Percentiles rank a stretch among this genome's conserved stretches.
Conservation (phyloP, 2,329 filamentous ascomycete genomes). For the Aureobasidium musti region DNA sequence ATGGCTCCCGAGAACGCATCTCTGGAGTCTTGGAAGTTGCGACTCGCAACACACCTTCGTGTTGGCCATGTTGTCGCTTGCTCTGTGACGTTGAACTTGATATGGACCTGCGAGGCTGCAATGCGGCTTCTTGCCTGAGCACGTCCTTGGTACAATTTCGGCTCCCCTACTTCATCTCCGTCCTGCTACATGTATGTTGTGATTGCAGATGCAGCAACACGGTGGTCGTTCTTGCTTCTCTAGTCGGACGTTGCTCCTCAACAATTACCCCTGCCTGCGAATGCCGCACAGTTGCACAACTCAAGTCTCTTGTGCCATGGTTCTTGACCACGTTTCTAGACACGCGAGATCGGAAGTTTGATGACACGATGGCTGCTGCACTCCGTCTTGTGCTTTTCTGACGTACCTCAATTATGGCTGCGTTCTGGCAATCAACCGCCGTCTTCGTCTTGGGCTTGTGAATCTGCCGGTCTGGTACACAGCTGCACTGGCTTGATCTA, state of each 20-base stretch:
- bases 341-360: background rate
- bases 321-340: background rate
- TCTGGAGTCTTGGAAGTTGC: background rate
- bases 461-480: background rate
- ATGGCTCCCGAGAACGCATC: background rate
- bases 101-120: background rate
- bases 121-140: background rate
- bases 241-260: background rate
- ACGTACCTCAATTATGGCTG: background rate
- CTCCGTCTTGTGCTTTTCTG: background rate
- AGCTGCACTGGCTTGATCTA: background rate
- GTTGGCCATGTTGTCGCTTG: background rate
- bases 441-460: background rate
- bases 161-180: conserved; percentile 17
- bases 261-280: background rate
- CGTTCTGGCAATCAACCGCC: background rate
- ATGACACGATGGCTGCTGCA: background rate
- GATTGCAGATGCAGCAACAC: background rate
- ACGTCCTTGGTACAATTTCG: background rate
- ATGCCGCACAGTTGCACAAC: background rate
- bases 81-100: background rate
- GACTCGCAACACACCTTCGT: background rate
- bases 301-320: background rate
- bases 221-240: background rate
- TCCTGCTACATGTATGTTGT: background rate